Evolutionary conservation across 257 asterid species (phyloP).

Genomic region (Phtheirospermum japonicum): DNA sequence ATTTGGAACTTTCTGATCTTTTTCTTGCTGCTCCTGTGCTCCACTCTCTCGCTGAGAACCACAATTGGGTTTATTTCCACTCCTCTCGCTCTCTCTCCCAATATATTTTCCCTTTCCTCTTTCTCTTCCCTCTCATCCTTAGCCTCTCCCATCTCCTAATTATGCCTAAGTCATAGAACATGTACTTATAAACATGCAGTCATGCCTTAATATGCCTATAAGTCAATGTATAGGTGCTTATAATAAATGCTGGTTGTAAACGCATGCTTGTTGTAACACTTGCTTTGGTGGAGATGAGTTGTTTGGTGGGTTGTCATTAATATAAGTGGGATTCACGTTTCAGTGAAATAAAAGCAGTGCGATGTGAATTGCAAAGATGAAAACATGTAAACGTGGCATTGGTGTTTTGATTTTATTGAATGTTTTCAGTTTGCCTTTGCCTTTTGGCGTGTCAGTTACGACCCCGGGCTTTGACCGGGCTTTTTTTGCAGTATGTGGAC

Average conservation of each 20-base stretch:
- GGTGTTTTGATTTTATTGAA: constrained; percentile 3
- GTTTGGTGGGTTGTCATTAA: not conserved
- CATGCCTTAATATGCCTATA: not conserved
- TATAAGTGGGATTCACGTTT: constrained; percentile 7
- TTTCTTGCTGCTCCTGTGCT: constrained; percentile 19
- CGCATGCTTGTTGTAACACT: not conserved
- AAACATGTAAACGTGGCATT: not conserved
- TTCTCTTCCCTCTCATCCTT: not conserved
- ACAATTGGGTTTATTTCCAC: not conserved
- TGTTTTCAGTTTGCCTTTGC: constrained; percentile 16
- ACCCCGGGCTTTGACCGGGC: not conserved
- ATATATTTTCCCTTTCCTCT: not conserved
- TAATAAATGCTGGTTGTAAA: not conserved
- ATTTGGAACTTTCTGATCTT: constrained; percentile 2
- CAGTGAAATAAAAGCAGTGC: constrained; percentile 14
- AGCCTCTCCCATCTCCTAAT: not conserved
- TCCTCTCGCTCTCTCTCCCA: constrained; percentile 3
- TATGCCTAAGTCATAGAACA: not conserved
- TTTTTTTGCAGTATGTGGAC: constrained; percentile 4
- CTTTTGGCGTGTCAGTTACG: constrained; percentile 7
- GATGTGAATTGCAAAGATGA: constrained; percentile 13
- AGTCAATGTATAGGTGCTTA: constrained; percentile 8
- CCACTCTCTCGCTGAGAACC: constrained; percentile 18
- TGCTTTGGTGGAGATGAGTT: constrained; percentile 14
- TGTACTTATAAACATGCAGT: not conserved